These are phyloP conservation scores for Aspergillus bombycis DNA, from an alignment of 2,329 filamentous ascomycete genomes.

Conservation along the genomic window DNA sequence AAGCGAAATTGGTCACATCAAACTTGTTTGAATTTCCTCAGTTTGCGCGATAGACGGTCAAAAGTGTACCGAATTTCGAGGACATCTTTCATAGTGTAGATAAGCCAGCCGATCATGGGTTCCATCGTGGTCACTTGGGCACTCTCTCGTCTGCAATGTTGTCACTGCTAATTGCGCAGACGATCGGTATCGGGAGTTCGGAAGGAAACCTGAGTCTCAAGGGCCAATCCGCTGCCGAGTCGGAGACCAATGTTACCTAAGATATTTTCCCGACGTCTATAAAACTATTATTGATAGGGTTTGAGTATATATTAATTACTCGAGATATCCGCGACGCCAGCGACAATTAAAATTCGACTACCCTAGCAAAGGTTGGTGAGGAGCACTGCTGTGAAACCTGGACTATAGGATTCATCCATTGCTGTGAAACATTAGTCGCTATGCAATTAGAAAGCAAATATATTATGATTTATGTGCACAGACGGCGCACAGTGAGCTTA, in stretches of 20 bases:
- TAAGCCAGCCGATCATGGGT: neutral
- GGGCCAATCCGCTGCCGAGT: neutral
- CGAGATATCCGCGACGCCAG: neutral
- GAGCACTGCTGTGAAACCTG: neutral
- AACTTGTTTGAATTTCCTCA: neutral
- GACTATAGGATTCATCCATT: neutral
- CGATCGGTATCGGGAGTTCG: neutral
- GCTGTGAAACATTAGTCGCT: neutral
- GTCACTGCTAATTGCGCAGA: neutral
- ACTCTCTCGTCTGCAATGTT: neutral
- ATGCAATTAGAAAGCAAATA: neutral
- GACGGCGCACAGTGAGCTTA: neutral
- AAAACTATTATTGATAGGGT: neutral
- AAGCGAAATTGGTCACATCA: neutral
- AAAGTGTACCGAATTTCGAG: neutral
- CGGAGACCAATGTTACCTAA: neutral
- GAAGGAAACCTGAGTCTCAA: neutral
- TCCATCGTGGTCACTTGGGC: neutral
- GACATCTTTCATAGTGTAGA: neutral
- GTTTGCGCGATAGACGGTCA: conserved; percentile 14
- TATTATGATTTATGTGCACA: neutral
- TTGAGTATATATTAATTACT: neutral
- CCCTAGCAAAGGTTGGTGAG: neutral
- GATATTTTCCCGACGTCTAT: neutral
- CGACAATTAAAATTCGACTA: conserved; percentile 9